phyloP scores from a whole-genome alignment of 2,329 filamentous ascomycete species.

The Diaporthe australafricana region DNA sequence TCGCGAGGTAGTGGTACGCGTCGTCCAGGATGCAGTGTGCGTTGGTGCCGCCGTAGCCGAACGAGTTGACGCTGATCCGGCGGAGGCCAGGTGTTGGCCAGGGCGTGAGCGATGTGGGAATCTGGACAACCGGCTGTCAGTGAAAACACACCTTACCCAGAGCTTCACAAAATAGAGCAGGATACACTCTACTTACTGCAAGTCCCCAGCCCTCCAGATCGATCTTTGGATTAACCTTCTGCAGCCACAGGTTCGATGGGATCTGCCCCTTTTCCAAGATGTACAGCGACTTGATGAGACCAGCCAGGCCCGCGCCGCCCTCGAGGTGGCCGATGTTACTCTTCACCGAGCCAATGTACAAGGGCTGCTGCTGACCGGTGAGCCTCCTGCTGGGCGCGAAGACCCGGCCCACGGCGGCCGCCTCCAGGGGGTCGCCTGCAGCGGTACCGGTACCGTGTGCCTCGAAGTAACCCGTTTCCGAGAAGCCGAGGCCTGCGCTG shows the following conservation, averaged over 20 bases:
- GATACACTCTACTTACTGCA: slow-evolving; percentile 28
- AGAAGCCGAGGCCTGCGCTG: slow-evolving; percentile 51
- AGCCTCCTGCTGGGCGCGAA: slow-evolving; percentile 39
- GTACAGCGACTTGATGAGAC: slow-evolving; percentile 52
- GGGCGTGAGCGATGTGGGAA: background rate
- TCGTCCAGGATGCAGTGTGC: slow-evolving; percentile 46
- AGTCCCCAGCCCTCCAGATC: slow-evolving; percentile 21
- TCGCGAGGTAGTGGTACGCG: background rate
- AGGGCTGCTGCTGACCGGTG: slow-evolving; percentile 39
- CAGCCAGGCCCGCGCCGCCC: slow-evolving; percentile 58
- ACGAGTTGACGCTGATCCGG: slow-evolving; percentile 60
- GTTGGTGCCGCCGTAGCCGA: slow-evolving; percentile 60
- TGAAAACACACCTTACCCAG: too few relatives aligned
- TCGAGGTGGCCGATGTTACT: slow-evolving; percentile 60
- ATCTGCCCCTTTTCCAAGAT: slow-evolving; percentile 51
- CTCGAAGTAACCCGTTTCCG: slow-evolving; percentile 50
- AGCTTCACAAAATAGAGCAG: too few relatives aligned
- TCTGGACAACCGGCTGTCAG: background rate
- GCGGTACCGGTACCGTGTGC: slow-evolving; percentile 54
- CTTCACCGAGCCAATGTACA: slow-evolving; percentile 53
- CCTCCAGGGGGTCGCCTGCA: slow-evolving; percentile 42
- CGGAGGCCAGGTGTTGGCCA: slow-evolving; percentile 17
- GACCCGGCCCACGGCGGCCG: background rate
- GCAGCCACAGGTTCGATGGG: slow-evolving; percentile 54
- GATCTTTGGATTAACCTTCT: slow-evolving; percentile 41